Evolutionary conservation across 2,329 filamentous ascomycete species (phyloP).

Genomic region (Gnomoniopsis sp.): DNA sequence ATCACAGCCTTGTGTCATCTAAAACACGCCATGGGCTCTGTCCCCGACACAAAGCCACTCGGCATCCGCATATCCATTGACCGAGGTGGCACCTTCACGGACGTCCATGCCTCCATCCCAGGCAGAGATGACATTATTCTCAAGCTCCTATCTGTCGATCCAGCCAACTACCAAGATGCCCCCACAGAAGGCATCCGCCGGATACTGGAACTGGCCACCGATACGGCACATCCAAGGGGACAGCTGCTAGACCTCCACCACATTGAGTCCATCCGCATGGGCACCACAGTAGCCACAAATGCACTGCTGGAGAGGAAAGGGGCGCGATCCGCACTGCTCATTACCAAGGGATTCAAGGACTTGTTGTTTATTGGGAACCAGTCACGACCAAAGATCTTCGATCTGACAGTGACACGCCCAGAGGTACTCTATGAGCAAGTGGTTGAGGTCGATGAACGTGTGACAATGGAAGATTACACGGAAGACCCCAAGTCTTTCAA

Average conservation of each 20-base stretch:
- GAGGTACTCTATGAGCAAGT: conserved; percentile 17
- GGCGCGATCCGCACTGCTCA: conserved; percentile 16
- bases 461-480: conserved; percentile 18
- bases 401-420: conserved; percentile 20
- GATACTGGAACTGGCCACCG: conserved; percentile 31
- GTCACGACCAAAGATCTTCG: conserved; percentile 28
- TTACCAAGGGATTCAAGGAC: conserved; percentile 27
- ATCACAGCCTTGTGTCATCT: background rate
- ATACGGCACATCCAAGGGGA: conserved; percentile 28
- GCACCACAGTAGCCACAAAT: conserved; percentile 18
- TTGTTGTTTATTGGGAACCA: conserved; percentile 29
- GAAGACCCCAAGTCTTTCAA: conserved; percentile 11
- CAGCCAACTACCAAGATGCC: conserved; percentile 64
- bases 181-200: conserved; percentile 65
- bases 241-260: conserved; percentile 6
- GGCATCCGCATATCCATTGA: conserved; percentile 27
- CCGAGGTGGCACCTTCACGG: conserved; percentile 65
- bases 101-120: conserved; percentile 60
- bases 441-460: conserved; percentile 19
- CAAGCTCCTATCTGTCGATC: conserved; percentile 67
- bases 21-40: conserved; percentile 2
- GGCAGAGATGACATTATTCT: conserved; percentile 63
- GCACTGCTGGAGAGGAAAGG: conserved; percentile 17
- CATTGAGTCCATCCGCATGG: conserved; percentile 15
- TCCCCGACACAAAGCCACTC: conserved; percentile 1